Percentiles rank a stretch among this genome's conserved stretches.
phyloP scores from a whole-genome alignment of 805 yeast species.

The Phaffomyces thermotolerans region DNA sequence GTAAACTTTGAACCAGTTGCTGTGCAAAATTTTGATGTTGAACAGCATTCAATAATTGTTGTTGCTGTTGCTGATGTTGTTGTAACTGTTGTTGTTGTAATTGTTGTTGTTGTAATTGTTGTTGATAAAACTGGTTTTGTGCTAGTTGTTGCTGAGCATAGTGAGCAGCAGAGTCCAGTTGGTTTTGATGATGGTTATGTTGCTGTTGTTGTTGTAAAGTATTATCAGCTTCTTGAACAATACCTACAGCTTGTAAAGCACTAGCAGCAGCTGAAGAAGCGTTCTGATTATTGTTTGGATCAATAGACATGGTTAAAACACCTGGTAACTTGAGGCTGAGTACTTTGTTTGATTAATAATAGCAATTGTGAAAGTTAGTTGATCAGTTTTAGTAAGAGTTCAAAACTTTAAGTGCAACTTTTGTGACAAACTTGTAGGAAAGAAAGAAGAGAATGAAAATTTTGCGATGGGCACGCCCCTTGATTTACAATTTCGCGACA shows the following conservation, averaged over 20 bases:
- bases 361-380: no score
- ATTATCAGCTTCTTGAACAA: conserved; percentile 12
- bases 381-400: no score
- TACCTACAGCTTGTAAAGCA: conserved; percentile 20
- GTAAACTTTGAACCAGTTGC: conserved; percentile 18
- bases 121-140: conserved; percentile 17
- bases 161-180: conserved; percentile 4
- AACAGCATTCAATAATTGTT: conserved; percentile 8
- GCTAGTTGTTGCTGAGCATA: conserved; percentile 15
- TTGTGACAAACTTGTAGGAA: no score
- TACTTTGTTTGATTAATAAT: no score
- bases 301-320: conserved; percentile 2
- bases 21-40: conserved; percentile 15
- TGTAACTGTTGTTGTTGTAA: conserved; percentile 14
- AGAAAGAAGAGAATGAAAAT: no score
- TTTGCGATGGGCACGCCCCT: no score
- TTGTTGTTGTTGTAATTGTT: conserved; percentile 14
- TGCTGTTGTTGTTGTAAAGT: conserved; percentile 13
- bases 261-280: conserved; percentile 18
- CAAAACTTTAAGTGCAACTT: no score
- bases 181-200: conserved; percentile 1
- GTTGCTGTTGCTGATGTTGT: conserved; percentile 18
- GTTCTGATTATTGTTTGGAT: conserved; percentile 7
- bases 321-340: no score
- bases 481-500: no score